A percentile compares a stretch with the other conserved stretches of the same genome.
Conservation (phyloP, 805 yeast species). For the Priceomyces medius region DNA sequence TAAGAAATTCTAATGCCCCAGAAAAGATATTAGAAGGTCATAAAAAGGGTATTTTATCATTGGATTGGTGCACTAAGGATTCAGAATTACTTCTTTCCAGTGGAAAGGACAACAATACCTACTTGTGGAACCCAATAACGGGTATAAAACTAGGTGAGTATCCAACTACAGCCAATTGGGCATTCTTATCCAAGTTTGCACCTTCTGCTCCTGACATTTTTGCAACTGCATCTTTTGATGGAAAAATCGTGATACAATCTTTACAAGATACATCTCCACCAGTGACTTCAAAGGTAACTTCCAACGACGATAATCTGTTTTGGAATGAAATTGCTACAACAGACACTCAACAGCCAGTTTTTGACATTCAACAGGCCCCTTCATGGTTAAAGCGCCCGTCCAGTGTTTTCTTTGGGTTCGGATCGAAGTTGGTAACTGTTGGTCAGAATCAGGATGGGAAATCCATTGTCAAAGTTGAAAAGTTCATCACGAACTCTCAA, state of each 20-base stretch:
- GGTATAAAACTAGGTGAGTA: constrained; percentile 78
- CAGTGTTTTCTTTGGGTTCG: constrained; percentile 85
- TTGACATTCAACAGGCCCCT: constrained; percentile 79
- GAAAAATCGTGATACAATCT: constrained; percentile 76
- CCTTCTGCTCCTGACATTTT: constrained; percentile 85
- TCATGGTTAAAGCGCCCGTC: constrained; percentile 77
- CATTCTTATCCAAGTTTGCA: constrained; percentile 84
- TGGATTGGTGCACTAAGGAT: constrained; percentile 93
- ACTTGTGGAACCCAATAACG: constrained; percentile 84
- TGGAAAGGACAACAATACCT: constrained; percentile 86
- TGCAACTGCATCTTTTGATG: constrained; percentile 86
- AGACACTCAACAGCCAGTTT: constrained; percentile 71
- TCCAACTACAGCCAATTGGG: constrained; percentile 93
- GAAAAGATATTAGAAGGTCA: constrained; percentile 76
- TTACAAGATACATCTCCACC: constrained; percentile 81
- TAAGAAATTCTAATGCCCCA: constrained; percentile 92
- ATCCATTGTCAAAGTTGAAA: constrained; percentile 44
- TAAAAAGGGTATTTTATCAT: constrained; percentile 79
- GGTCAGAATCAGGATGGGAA: constrained; percentile 38
- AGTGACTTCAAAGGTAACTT: constrained; percentile 39
- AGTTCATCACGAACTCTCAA: constrained; percentile 38
- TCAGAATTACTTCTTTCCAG: constrained; percentile 76
- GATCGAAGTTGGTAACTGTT: constrained; percentile 77
- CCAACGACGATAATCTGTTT: constrained; percentile 68
- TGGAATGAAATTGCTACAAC: constrained; percentile 76